Conservation (phyloP, 139 green algal species). For the Chlamydomonas incerta region DNA sequence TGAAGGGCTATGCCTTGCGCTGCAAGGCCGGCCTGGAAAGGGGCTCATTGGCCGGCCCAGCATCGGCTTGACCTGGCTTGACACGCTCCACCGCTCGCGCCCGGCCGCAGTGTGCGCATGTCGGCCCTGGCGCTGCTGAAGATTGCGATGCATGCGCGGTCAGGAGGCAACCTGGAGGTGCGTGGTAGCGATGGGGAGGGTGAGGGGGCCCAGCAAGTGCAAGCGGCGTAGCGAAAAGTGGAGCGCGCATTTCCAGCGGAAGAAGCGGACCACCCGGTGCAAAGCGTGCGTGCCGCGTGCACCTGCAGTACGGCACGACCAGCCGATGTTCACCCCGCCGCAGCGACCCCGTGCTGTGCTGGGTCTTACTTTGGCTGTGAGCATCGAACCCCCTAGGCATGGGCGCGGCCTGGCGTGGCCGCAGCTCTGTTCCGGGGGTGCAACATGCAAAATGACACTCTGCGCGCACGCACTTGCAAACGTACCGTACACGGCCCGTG, state of each 20-base stretch:
- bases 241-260: too few species aligned
- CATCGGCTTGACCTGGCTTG: too few species aligned
- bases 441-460: too few species aligned
- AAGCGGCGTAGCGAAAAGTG: too few species aligned
- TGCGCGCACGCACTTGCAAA: too few species aligned
- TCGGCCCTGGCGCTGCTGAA: conserved; percentile 97
- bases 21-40: too few species aligned
- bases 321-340: background rate
- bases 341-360: background rate
- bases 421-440: conserved; percentile 1
- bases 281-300: background rate
- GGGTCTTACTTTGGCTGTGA: conserved; percentile 25
- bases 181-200: too few species aligned
- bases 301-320: background rate
- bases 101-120: conserved; percentile 83
- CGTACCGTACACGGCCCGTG: too few species aligned
- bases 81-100: background rate
- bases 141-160: conserved; percentile 96
- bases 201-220: too few species aligned
- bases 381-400: background rate
- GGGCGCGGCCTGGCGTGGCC: conserved; percentile 7
- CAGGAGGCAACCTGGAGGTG: conserved; percentile 93
- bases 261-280: background rate
- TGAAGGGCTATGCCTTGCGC: too few species aligned
- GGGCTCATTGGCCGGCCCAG: too few species aligned